Base-by-base conservation (phyloP, 192 early-diverging fungal species). In the Spinellus fusiger region DNA sequence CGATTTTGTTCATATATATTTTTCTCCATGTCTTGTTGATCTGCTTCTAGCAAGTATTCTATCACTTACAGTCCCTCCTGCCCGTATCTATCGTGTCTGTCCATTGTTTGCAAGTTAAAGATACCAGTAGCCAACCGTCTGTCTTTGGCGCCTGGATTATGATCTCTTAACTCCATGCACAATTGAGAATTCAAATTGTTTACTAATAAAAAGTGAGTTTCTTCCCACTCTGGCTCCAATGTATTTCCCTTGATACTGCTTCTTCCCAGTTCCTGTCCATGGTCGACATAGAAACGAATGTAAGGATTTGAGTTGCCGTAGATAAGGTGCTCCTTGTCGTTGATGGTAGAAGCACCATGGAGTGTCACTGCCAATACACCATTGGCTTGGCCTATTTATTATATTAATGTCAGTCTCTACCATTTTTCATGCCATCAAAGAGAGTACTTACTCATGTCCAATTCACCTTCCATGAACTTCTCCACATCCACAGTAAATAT, bases 401-500 rank as follows among this genome's bases (percentile, higher is more conserved):
- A 18, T 44, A n/a, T 25, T 10, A 27, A 6, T 18, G 18, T 27
- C 7, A 13, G 35, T 5, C 7, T 37, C 7, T 37, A 13, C 13
- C 7, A 9, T 37, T 37, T 37, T 37, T 37, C 27, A 10, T 13
- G 4, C 5, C 5, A 27, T 5, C 9, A 32, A 34, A 18, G 9
- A 56, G n/a, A n/a, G 31, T 12, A 40, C 37, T 51, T 67, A 67
- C 57, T 50, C 52, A 72, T 59, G 53, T 67, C 70, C 27, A 66
- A 53, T 46, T 72, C 70, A n/a, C 59, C 70, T 13, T 64, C 48
- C 53, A 62, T 33, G 10, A 67, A 49, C 23, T 47, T 59, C 8
- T 61, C 70, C 13, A 72, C 40, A 62, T 72, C 70, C 13, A 66
- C 12, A 31, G 64, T 56, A 12, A 72, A 59, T 5, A 72, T 65